Percentiles rank a stretch among this genome's conserved stretches.
These are phyloP conservation scores for Leptodontidium sp. DNA, from an alignment of 2,329 filamentous ascomycete genomes.

Conservation along the genomic window DNA sequence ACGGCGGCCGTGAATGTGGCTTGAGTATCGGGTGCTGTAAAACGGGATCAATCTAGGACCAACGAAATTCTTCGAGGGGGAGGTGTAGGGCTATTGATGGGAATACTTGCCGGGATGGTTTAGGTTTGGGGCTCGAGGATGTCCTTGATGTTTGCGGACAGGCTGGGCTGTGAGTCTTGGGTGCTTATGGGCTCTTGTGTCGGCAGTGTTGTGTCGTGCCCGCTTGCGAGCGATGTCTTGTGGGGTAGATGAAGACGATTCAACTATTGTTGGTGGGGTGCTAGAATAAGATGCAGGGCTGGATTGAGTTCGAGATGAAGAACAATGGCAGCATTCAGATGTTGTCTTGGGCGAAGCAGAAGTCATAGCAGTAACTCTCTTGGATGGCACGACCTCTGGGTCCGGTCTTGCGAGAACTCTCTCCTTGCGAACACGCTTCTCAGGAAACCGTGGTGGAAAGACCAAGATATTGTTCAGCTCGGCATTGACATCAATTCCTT, in stretches of 20 bases:
- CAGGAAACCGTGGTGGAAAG: constrained; percentile 20
- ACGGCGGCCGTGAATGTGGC: background rate
- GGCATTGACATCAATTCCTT: constrained; percentile 94
- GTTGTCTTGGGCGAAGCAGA: constrained; percentile 6
- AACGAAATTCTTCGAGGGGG: constrained; percentile 60
- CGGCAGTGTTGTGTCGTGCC: background rate
- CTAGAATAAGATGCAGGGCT: constrained; percentile 5
- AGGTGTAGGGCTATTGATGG: constrained; percentile 54
- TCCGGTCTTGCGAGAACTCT: constrained; percentile 50
- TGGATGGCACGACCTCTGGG: constrained; percentile 77
- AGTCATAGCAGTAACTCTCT: background rate
- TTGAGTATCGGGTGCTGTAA: constrained; percentile 26
- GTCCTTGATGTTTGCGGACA: background rate
- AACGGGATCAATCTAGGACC: constrained; percentile 69
- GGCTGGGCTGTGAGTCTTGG: background rate
- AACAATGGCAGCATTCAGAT: constrained; percentile 12
- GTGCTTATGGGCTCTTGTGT: constrained; percentile 13
- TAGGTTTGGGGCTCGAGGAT: constrained; percentile 72
- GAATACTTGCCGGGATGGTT: constrained; percentile 85
- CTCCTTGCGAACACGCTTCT: constrained; percentile 33
- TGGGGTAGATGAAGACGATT: background rate
- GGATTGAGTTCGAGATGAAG: constrained; percentile 3
- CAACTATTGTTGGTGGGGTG: background rate
- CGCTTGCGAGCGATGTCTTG: constrained; percentile 4
- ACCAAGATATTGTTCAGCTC: constrained; percentile 71